Conservation (phyloP, 164 flowering plant species). For the Magnolia changhungtana region DNA sequence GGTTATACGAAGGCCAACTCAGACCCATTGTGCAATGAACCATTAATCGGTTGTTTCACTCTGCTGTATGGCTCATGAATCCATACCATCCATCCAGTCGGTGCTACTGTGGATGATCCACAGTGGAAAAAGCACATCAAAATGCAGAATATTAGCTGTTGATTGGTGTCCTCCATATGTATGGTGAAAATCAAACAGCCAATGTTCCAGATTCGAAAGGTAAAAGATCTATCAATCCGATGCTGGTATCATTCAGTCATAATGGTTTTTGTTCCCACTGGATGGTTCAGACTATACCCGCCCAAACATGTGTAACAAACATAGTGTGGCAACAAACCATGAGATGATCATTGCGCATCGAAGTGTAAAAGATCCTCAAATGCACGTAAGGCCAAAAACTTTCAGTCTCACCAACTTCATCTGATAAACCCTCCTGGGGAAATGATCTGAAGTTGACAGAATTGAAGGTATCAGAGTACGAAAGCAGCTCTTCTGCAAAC, state of each 20-base stretch:
- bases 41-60: not conserved
- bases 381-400: slow-evolving; percentile 8
- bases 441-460: slow-evolving; percentile 31
- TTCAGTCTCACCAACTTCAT: slow-evolving; percentile 43
- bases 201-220: too few relatives aligned
- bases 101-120: not conserved
- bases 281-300: too few relatives aligned
- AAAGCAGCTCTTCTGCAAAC: slow-evolving; percentile 71
- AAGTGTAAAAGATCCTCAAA: not conserved
- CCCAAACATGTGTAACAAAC: not conserved
- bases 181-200: not conserved
- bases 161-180: not conserved
- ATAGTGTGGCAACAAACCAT: not conserved
- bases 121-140: not conserved
- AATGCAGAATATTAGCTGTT: not conserved
- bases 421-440: slow-evolving; percentile 33
- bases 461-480: slow-evolving; percentile 48
- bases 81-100: not conserved
- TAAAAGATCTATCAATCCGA: too few relatives aligned
- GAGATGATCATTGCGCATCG: not conserved
- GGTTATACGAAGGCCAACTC: not conserved
- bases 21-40: not conserved
- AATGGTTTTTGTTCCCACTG: too few relatives aligned
- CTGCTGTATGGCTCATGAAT: not conserved
- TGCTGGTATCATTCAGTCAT: too few relatives aligned